These are phyloP conservation scores for Xylaria polymorpha DNA, from an alignment of 2,329 filamentous ascomycete genomes.

Conservation along the genomic window DNA sequence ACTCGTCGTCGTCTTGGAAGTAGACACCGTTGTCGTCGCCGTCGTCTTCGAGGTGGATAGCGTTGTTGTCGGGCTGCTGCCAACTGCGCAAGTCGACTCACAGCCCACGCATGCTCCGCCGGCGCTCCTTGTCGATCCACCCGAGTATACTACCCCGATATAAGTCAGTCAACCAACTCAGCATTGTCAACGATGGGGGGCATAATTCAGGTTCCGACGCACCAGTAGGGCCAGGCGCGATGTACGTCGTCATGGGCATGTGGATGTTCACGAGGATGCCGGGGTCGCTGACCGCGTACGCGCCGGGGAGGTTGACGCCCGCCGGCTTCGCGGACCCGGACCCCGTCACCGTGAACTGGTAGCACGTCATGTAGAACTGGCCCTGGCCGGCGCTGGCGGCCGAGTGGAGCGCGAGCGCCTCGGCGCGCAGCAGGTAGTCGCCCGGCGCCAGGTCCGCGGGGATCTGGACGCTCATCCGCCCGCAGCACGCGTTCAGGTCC, in stretches of 20 bases:
- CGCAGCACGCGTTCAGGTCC: slow-evolving; percentile 57
- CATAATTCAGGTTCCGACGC: slow-evolving; percentile 18
- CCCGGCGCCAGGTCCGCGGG: slow-evolving; percentile 56
- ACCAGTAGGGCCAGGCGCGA: slow-evolving; percentile 48
- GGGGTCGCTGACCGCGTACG: slow-evolving; percentile 47
- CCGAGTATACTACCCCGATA: slow-evolving; percentile 34
- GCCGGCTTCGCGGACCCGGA: slow-evolving; percentile 43
- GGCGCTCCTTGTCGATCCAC: slow-evolving; percentile 45
- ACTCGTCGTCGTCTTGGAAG: slow-evolving; percentile 9
- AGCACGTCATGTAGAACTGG: slow-evolving; percentile 51
- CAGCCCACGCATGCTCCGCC: slow-evolving; percentile 45
- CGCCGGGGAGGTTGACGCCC: slow-evolving; percentile 50
- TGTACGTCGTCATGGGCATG: slow-evolving; percentile 45
- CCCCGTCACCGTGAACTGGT: slow-evolving; percentile 50
- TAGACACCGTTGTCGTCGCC: slow-evolving; percentile 32
- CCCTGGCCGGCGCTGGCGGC: slow-evolving; percentile 47
- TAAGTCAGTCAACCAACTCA: slow-evolving; percentile 3
- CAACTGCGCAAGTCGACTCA: slow-evolving; percentile 45
- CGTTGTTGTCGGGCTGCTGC: slow-evolving; percentile 19
- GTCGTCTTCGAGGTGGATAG: too few species aligned
- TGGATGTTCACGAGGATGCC: slow-evolving; percentile 52
- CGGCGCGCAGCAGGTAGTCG: slow-evolving; percentile 58
- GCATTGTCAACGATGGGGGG: background rate
- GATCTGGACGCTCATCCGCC: slow-evolving; percentile 53
- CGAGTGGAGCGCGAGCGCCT: slow-evolving; percentile 58